Base-by-base conservation (phyloP, 495 filamentous ascomycete species). In the Tuber indicum region DNA sequence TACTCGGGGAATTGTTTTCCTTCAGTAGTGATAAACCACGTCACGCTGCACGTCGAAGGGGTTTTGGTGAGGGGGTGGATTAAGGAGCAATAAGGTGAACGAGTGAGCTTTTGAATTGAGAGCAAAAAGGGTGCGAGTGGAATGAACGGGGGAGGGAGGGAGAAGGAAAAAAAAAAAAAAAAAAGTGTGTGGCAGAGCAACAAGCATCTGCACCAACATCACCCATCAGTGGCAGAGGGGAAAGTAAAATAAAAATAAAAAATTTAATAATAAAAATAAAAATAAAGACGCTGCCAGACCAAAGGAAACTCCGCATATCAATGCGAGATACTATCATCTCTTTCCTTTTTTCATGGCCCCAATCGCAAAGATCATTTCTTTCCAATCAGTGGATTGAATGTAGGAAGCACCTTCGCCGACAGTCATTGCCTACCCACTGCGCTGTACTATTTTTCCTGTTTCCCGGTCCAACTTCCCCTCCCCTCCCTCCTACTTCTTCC, bases 21-120 rank as follows among this genome's bases (percentile, higher is more conserved):
- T 36, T 66, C 58, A 73, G 62, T 70, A 72, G 32, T 41, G 72
- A 41, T 75, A 52, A 76, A 76, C 75, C 75, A 76, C 75, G 75
- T 76, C 75, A 76, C 71, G 41, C 41, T 66, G 58, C 58, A 66
- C 58, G 26, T 36, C 26, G 32, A 32, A 62, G 58, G 58, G n/a
- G 10, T 41, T 58, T 26, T 58, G 52, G 47, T 46, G 43, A 46
- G 43, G 70, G 70, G 74, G 32, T 52, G 71, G 70, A n/a, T 16
- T 12, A 12, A 14, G 45, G 12, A 45, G 75, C n/a, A 43, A 72
- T 72, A 69, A 21, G 10, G n/a, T 58, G 19, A 58, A 23, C 14
- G 66, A 46, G 26, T 75, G 74, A 43, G 75, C 42, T 39, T 14
- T 73, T 52, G 41, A 42, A n/a, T 49, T 43, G 43, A 52, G 44